A percentile compares a stretch with the other conserved stretches of the same genome.
These are phyloP conservation scores for Saccharomyces hybrid DNA, from an alignment of 1,139 yeast species.

Conservation along the genomic window DNA sequence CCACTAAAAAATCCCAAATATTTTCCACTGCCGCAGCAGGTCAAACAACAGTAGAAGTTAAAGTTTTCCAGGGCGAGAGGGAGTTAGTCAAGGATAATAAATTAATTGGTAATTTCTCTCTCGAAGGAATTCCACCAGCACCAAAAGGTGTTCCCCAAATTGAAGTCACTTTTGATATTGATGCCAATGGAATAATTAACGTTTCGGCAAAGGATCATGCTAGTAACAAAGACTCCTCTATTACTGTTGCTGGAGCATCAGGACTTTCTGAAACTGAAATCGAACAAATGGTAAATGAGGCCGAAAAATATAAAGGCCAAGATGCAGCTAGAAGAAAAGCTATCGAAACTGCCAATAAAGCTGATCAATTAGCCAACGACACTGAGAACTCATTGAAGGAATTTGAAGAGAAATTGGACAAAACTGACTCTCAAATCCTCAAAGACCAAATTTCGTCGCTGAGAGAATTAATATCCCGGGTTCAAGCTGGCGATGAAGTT, in stretches of 20 bases:
- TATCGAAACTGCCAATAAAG: slow-evolving; percentile 93
- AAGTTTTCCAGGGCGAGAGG: slow-evolving; percentile 99
- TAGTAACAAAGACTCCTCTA: slow-evolving; percentile 95
- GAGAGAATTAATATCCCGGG: slow-evolving; percentile 88
- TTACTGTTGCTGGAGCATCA: slow-evolving; percentile 97
- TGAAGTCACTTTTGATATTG: slow-evolving; percentile 95
- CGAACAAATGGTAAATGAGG: slow-evolving; percentile 97
- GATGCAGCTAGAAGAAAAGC: slow-evolving; percentile 94
- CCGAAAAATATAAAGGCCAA: slow-evolving; percentile 94
- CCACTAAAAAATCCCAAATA: slow-evolving; percentile 93
- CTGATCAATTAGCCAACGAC: slow-evolving; percentile 93
- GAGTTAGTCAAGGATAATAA: slow-evolving; percentile 98
- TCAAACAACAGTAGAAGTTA: slow-evolving; percentile 96
- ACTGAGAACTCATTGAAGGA: slow-evolving; percentile 91
- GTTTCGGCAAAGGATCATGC: slow-evolving; percentile 98
- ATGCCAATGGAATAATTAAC: slow-evolving; percentile 98
- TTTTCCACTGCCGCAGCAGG: slow-evolving; percentile 99
- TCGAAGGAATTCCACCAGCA: slow-evolving; percentile 96
- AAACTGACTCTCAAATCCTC: slow-evolving; percentile 69
- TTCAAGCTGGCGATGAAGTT: slow-evolving; percentile 82
- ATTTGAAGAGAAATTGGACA: slow-evolving; percentile 87
- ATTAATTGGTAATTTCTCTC: slow-evolving; percentile 94
- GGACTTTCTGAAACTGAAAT: slow-evolving; percentile 95
- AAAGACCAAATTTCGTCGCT: slow-evolving; percentile 66
- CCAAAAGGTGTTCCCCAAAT: slow-evolving; percentile 99